These are phyloP conservation scores for Aristolochia contorta DNA, from an alignment of 164 flowering plant species.

Conservation along the genomic window DNA sequence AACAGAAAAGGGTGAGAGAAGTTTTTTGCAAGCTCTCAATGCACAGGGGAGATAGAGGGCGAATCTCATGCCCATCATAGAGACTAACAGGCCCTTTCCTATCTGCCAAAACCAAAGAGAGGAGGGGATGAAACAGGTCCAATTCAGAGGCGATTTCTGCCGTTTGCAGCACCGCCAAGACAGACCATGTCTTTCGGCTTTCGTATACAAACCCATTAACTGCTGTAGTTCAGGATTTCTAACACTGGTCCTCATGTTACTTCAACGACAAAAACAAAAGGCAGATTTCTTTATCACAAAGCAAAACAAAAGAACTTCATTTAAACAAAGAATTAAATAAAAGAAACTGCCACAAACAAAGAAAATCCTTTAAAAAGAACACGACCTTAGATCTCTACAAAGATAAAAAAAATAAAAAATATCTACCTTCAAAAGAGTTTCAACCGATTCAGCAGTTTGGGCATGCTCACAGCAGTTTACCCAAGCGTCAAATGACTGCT, in stretches of 20 bases:
- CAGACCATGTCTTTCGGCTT: no score
- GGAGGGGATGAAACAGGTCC: background rate
- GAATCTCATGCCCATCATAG: no score
- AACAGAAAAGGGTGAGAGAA: no score
- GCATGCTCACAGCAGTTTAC: slow-evolving; percentile 50
- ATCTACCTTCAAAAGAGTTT: slow-evolving; percentile 68
- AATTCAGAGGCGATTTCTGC: no score
- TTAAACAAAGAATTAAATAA: background rate
- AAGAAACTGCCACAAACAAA: background rate
- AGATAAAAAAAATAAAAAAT: background rate
- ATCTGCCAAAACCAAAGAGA: background rate
- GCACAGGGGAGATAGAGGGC: no score
- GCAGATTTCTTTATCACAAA: background rate
- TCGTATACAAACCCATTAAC: no score
- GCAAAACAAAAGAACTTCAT: background rate
- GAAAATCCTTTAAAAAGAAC: background rate
- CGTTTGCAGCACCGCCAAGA: no score
- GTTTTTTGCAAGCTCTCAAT: no score
- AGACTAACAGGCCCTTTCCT: background rate
- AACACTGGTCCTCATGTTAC: no score
- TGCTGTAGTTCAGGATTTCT: no score
- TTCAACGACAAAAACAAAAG: background rate
- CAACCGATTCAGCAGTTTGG: slow-evolving; percentile 67
- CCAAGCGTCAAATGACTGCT: slow-evolving; percentile 54
- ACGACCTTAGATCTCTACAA: no score